Base-by-base conservation (phyloP, 257 asterid genomes). In the Nicotiana benthamiana region DNA sequence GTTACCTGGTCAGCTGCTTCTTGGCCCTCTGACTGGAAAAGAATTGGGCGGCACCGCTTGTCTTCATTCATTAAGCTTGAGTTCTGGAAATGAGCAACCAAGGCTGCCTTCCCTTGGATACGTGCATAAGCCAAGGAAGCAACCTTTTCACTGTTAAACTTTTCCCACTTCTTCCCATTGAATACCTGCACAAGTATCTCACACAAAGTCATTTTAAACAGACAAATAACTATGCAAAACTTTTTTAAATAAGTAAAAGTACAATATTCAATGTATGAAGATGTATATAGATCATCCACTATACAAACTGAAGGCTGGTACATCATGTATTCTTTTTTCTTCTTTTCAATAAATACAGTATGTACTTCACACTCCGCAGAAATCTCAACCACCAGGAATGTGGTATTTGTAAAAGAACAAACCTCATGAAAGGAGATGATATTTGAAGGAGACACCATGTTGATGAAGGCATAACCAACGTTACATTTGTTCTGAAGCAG, bases 11-110 rank as follows among this genome's bases (percentile, higher is more conserved):
- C 97, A 67, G 78, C 75, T 22, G 82, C 22, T 40, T 85, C 95
- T 84, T 89, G 97, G 64, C 97, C 96, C 87, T 93, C 98, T 13
- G 93, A 90, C 70, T 75, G 96, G 87, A 95, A 91, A 27, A 95
- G 82, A 67, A 95, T 95, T 16, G 99, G 99, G 7, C 99, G 88
- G 82, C 99, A 95, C 26, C 95, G 85, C 85, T 90, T 93, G 87
- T 95, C 99, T 87, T 95, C 99, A 28, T 93, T 95, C 98, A 95
- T 95, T 83, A 95, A 86, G 88, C 97, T 93, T 79, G 99, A 95
- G 86, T 95, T 93, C 91, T 95, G 97, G 83, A 95, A 95, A 85
- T 95, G 99, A 0, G 97, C 90, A 80, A 95, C 84, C 5, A 95
- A 87, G 43, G 98, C 97, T 24, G 83, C 80, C 79, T 92, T 95